These are phyloP conservation scores for Dissophora globulifera DNA, from an alignment of 192 early-diverging fungal genomes.

Conservation along the genomic window DNA sequence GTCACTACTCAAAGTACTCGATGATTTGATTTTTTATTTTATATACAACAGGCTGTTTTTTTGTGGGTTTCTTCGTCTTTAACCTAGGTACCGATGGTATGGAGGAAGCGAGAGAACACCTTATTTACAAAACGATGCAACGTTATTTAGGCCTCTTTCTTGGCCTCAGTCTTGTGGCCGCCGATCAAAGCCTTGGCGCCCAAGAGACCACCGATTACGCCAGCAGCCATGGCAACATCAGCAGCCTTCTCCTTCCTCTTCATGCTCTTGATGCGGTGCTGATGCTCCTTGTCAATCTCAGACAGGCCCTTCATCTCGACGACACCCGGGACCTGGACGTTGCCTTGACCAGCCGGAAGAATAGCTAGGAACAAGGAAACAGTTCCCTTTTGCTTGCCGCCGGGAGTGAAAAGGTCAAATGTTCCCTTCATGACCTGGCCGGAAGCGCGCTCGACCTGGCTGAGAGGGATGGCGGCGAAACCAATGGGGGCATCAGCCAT, in stretches of 20 bases:
- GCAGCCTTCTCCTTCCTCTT: conserved; percentile 41
- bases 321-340: too few species aligned
- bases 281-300: conserved; percentile 39
- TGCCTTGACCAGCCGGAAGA: too few species aligned
- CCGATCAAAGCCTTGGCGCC: conserved; percentile 9
- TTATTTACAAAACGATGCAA: background rate
- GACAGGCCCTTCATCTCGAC: conserved; percentile 33
- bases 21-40: background rate
- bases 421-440: too few species aligned
- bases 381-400: too few species aligned
- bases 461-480: too few species aligned
- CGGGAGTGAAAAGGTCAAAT: too few species aligned
- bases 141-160: background rate
- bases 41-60: background rate
- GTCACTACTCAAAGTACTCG: background rate
- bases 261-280: conserved; percentile 31
- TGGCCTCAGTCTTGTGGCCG: conserved; percentile 9
- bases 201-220: conserved; percentile 39
- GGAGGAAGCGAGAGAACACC: background rate
- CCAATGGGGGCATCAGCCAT: too few species aligned
- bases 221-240: conserved; percentile 41
- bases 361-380: too few species aligned
- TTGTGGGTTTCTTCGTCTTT: too few species aligned
- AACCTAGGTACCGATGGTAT: too few species aligned
- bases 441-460: too few species aligned